Conservation (phyloP, 345 rosid genomes). For the Geranium brycei region DNA sequence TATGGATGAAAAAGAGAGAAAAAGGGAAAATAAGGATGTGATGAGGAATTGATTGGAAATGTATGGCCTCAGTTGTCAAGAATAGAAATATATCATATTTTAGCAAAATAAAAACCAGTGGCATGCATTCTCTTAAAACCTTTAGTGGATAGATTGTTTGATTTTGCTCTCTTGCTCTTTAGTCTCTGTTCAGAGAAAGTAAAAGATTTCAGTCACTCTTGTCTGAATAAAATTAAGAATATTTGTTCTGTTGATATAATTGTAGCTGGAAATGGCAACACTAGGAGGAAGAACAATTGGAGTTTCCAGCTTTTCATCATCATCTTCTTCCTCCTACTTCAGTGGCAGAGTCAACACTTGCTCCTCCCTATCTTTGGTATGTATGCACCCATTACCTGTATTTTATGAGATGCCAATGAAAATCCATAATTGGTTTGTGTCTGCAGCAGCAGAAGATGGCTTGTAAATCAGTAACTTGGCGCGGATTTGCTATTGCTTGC, state of each 20-base stretch:
- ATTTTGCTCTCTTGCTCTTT: neutral
- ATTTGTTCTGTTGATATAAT: no score
- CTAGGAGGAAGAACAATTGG: neutral
- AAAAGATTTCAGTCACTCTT: neutral
- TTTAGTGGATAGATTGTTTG: neutral
- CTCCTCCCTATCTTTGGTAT: neutral
- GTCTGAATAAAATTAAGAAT: neutral
- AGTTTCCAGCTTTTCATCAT: conserved; percentile 2
- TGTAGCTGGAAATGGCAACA: neutral
- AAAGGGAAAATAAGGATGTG: no score
- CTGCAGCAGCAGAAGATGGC: neutral
- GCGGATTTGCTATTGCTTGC: neutral
- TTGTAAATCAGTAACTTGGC: neutral
- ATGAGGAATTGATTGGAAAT: no score
- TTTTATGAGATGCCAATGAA: no score
- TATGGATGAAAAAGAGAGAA: no score
- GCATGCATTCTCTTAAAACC: no score
- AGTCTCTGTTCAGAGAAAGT: neutral
- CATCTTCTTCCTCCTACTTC: neutral
- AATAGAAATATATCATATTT: no score
- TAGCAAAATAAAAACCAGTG: no score
- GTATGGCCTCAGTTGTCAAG: no score
- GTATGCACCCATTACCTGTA: neutral
- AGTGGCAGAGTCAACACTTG: neutral
- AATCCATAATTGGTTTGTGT: neutral